Evolutionary conservation across 192 early-diverging fungal genomes (phyloP).

Genomic region (Ambispora gerdemannii): DNA sequence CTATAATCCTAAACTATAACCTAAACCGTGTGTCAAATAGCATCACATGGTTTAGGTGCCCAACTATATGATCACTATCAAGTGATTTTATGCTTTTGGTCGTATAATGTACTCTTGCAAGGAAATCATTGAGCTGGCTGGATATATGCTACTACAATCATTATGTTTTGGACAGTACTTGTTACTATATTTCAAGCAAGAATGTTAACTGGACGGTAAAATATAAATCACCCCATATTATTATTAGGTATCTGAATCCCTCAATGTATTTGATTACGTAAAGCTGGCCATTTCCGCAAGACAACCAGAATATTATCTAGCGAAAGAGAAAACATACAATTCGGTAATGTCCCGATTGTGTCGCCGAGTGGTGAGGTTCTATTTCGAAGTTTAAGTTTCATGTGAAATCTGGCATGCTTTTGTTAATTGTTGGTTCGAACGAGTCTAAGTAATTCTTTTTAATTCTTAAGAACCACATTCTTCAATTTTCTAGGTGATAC

Average conservation of each 20-base stretch:
- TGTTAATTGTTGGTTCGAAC: slow-evolving; percentile 93
- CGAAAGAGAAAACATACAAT: slow-evolving; percentile 81
- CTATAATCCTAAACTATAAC: too few species aligned
- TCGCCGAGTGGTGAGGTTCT: slow-evolving; percentile 94
- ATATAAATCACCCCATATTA: not conserved
- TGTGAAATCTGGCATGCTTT: slow-evolving; percentile 85
- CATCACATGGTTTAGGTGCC: too few species aligned
- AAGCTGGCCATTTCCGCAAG: slow-evolving; percentile 56
- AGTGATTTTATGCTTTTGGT: slow-evolving; percentile 78
- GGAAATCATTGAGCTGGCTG: slow-evolving; percentile 91
- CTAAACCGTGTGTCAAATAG: too few species aligned
- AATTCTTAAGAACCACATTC: not conserved
- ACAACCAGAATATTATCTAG: slow-evolving; percentile 54
- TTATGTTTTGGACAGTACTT: not conserved
- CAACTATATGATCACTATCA: too few species aligned
- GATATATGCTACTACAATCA: slow-evolving; percentile 49
- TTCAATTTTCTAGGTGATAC: slow-evolving; percentile 53
- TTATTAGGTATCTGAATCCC: slow-evolving; percentile 67
- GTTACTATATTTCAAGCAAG: not conserved
- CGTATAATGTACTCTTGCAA: slow-evolving; percentile 93
- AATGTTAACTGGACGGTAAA: too few species aligned
- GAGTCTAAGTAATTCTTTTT: slow-evolving; percentile 61
- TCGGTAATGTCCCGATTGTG: slow-evolving; percentile 88
- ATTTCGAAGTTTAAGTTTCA: slow-evolving; percentile 76
- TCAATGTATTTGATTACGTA: slow-evolving; percentile 87